phyloP scores from a whole-genome alignment of 2,329 filamentous ascomycete genomes.

The Trichoderma arundinaceum region DNA sequence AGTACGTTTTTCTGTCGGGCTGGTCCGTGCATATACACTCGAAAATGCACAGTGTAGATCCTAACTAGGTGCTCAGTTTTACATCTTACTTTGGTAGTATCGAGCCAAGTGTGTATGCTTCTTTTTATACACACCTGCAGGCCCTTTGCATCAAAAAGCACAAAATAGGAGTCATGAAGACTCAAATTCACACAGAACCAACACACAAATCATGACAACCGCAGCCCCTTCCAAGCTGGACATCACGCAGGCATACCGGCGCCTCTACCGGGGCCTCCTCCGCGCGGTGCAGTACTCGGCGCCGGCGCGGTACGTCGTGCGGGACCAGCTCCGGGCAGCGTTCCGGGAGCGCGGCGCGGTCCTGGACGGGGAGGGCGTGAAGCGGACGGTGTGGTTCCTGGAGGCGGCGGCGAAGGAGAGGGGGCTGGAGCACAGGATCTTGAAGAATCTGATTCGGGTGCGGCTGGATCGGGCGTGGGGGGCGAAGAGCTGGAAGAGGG shows the following conservation, averaged over 20 bases:
- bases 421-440: slow-evolving; percentile 73
- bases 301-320: slow-evolving; percentile 68
- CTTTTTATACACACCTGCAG: neutral
- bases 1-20: neutral
- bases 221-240: slow-evolving; percentile 44
- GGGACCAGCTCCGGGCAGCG: slow-evolving; percentile 63
- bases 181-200: neutral
- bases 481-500: slow-evolving; percentile 35
- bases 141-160: neutral
- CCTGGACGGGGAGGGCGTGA: slow-evolving; percentile 60
- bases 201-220: slow-evolving; percentile 6
- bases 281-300: slow-evolving; percentile 73
- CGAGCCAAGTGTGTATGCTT: neutral
- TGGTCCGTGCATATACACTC: neutral
- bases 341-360: slow-evolving; percentile 57
- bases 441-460: slow-evolving; percentile 67
- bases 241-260: slow-evolving; percentile 70
- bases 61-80: neutral
- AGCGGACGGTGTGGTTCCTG: slow-evolving; percentile 73
- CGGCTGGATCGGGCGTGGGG: slow-evolving; percentile 34
- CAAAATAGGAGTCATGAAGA: neutral
- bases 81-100: neutral
- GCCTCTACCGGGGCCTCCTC: slow-evolving; percentile 70
- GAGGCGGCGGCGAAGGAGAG: slow-evolving; percentile 65
- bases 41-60: slow-evolving; percentile 10